Evolutionary conservation across 768 basidiomycete species (phyloP), one percentile per base, ranked within the genome.

Genomic region (Chalciporus piperatus): DNA sequence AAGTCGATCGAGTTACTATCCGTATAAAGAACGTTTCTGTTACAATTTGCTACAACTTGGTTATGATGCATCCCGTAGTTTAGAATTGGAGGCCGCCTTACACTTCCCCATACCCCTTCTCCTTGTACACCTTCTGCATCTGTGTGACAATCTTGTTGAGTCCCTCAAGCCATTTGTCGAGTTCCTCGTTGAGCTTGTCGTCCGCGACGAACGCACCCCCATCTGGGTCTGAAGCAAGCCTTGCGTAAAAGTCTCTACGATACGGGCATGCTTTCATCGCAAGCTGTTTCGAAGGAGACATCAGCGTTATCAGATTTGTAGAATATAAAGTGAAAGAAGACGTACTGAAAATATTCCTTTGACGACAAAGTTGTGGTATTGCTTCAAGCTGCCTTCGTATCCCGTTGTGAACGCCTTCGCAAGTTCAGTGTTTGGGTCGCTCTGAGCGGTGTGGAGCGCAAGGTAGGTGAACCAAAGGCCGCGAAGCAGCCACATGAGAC

Each of bases 401-500:
- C 89, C 81, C 41, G 83, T 82, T 25, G 74, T 83, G 70, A 99
- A 99, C 17, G 88, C 88, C 0, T 57, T 71, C 2, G 81, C 61
- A 13, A 99, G 81, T 50, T 81, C 77, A 12, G 40, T 49, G 2
- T 65, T 64, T 41, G 80, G 74, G 69, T 95, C 80, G 4, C 72
- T 76, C 61, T 92, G 87, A 0, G 86, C 80, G 41, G 77, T 73
- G 56, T 87, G 79, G 22, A 99, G 81, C 1, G 89, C 89, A 50
- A 80, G 76, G 71, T 85, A 83, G 30, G 96, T 99, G 76, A 99
- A 99, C 25, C 83, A 81, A 47, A 95, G 81, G 3, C 93, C 97
- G 27, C 94, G 84, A 43, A 94, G 78, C 44, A 99, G 80, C 97
- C 97, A 99, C 71, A 98, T 72, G 48, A 98, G 79, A 14, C 92